Evolutionary conservation across 2,329 filamentous ascomycete genomes (phyloP), one percentile per base, ranked within the genome.

Genomic region (Penicillium sp.): DNA sequence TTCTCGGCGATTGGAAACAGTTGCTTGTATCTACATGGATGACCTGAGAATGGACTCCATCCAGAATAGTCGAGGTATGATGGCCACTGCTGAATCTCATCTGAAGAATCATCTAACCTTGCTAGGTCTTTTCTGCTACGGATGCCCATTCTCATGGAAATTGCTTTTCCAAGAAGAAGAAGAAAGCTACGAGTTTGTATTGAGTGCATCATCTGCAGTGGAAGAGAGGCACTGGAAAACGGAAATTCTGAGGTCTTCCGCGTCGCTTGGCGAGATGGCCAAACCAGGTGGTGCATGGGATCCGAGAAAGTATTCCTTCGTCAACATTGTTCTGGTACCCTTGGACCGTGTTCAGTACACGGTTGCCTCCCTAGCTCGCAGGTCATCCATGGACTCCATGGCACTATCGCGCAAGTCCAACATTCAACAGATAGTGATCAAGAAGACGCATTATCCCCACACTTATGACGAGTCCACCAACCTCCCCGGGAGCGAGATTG

Each of bases 81-180:
- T 21, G 15, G 4, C 43, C 26, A 12, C 10, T 24, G 10, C 39
- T 54, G 33, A 61, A 68, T 33, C 68, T 41, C 10, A 46, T 15
- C 7, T 13, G 13, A 17, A 13, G 15, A 27, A 21, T 17, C 47
- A 30, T 53, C 24, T 51, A 13, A 40, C 39, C 54, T 4, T 45
- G 13, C 9, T 13, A 96, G 91, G 91, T 0, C 69, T 97, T 7
- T 91, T 93, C 77, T 97, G 91, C 64, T 87, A 94, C 57, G 90
- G 89, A 3, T 89, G 90, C 1, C 86, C 89, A 0, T 90, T 90
- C 69, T 94, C 91, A 1, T 97, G 92, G 93, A 99, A 97, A 68
- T 65, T 97, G 9, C 80, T 90, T 2, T 97, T 97, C 64, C 87
- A 94, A 67, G 84, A 84, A 58, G 81, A 88, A 50, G 83, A 88